phyloP scores from a whole-genome alignment of 2,329 filamentous ascomycete species.

The Xylariaceae sp. region DNA sequence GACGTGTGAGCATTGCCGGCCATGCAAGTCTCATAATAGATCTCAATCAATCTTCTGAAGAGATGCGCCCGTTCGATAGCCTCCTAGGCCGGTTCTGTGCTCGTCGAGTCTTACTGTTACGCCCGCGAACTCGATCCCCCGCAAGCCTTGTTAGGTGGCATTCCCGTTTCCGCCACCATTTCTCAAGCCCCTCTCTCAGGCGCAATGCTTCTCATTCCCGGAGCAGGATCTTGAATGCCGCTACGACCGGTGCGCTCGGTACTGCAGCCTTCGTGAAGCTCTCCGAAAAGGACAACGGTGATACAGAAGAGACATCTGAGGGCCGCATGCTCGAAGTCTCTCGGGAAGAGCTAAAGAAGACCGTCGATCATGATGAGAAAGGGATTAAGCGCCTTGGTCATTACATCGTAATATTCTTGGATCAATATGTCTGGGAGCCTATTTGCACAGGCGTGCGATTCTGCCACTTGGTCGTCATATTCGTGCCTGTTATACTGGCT shows the following conservation, averaged over 20 bases:
- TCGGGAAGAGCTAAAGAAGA: constrained; percentile 69
- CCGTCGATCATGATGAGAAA: constrained; percentile 57
- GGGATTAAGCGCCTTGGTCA: constrained; percentile 56
- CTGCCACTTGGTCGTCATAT: constrained; percentile 79
- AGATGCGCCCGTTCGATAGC: constrained; percentile 40
- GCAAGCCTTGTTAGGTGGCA: constrained; percentile 13
- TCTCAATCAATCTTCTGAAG: constrained; percentile 17
- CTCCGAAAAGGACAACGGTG: constrained; percentile 49
- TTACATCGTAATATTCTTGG: constrained; percentile 61
- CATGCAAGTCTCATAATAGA: constrained; percentile 4
- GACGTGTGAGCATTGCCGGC: constrained; percentile 3
- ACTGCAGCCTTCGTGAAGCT: constrained; percentile 55
- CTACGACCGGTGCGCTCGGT: constrained; percentile 41
- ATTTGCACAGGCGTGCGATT: constrained; percentile 85
- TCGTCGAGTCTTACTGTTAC: constrained; percentile 26
- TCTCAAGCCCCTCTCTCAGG: constrained; percentile 6
- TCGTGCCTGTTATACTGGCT: constrained; percentile 80
- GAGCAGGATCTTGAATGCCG: constrained; percentile 33
- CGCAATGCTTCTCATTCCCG: constrained; percentile 12
- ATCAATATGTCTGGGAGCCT: constrained; percentile 76
- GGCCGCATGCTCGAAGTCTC: constrained; percentile 83
- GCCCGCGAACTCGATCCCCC: constrained; percentile 9
- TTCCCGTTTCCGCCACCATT: constrained; percentile 13
- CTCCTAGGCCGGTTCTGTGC: constrained; percentile 40
- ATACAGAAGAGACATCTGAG: constrained; percentile 63